Conservation (phyloP, 2,329 filamentous ascomycete species). For the Orbilia ellipsospora region DNA sequence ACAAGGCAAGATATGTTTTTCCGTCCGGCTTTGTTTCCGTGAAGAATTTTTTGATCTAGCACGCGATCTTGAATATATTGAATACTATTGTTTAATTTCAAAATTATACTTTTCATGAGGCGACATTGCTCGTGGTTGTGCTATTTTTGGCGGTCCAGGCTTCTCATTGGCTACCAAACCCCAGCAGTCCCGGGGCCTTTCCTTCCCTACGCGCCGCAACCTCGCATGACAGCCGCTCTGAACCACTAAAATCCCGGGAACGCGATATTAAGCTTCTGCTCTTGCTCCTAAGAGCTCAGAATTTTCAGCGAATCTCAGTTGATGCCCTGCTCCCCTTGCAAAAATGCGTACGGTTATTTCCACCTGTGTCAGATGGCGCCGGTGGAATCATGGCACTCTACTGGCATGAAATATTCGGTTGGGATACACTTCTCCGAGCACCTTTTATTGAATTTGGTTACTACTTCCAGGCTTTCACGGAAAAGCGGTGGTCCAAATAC, state of each 20-base stretch:
- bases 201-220: slow-evolving; percentile 47
- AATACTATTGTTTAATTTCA: slow-evolving; percentile 17
- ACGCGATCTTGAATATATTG: not conserved
- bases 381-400: slow-evolving; percentile 36
- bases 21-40: slow-evolving; percentile 15
- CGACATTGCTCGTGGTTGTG: slow-evolving; percentile 28
- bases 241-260: slow-evolving; percentile 42
- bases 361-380: slow-evolving; percentile 54
- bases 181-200: slow-evolving; percentile 44
- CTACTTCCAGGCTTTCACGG: slow-evolving; percentile 40
- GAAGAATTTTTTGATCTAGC: not conserved
- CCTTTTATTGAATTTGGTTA: slow-evolving; percentile 29
- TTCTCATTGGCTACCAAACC: slow-evolving; percentile 37
- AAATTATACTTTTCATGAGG: slow-evolving; percentile 8
- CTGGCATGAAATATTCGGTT: slow-evolving; percentile 22
- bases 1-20: slow-evolving; percentile 25
- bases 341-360: slow-evolving; percentile 45
- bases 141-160: slow-evolving; percentile 52
- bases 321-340: slow-evolving; percentile 39
- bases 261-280: slow-evolving; percentile 25
- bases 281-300: slow-evolving; percentile 24
- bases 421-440: slow-evolving; percentile 23
- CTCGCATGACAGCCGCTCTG: slow-evolving; percentile 36
- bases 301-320: slow-evolving; percentile 44
- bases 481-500: slow-evolving; percentile 23